Evolutionary conservation across 768 basidiomycete species (phyloP), one percentile per base, ranked within the genome.

Genomic region (Phallus indusiatus): DNA sequence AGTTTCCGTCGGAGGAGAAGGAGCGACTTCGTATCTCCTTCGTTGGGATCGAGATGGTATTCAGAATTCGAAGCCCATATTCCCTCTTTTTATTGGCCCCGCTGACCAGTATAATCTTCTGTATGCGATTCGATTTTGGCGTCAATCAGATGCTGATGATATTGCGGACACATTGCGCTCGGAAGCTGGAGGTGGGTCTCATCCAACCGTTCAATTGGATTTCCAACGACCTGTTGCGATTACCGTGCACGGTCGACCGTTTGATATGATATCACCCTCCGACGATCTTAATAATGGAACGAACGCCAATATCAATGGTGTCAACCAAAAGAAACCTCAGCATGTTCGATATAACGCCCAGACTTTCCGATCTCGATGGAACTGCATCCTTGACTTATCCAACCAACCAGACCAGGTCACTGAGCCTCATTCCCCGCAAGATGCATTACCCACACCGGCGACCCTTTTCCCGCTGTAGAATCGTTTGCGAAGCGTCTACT

Each of bases 31-130:
- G 17, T 71, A 69, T 24, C 68, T 83, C 53, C 74, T 83, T 42
- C 74, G 73, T 16, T 83, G 81, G 80, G 77, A 76, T 33, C 75
- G 73, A 51, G 65, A 55, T 52, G 71, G 65, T 35, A 71, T 63
- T 64, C 60, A 66, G 62, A 65, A 67, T 47, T 68, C 71, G 21
- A 53, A 72, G 33, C 57, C 62, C 9, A 64, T 81, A 4, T 94
- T 94, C 68, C 94, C 92, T 9, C 74, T 94, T 18, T 75, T 67
- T 11, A 76, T 95, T n/a, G 78, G 79, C 1, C 76, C 85, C 1
- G 74, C 78, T 66, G 90, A 91, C 42, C 93, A 95, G 70, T 89
- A 84, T 66, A 95, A 94, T 67, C 76, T 96, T 24, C 79, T 96
- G 16, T 94, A 94, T 64, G 86, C 88, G 0, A 90, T 96, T n/a